Evolutionary conservation across 2,329 filamentous ascomycete species (phyloP), one percentile per base, ranked within the genome.

Genomic region (Dactylella cylindrospora): DNA sequence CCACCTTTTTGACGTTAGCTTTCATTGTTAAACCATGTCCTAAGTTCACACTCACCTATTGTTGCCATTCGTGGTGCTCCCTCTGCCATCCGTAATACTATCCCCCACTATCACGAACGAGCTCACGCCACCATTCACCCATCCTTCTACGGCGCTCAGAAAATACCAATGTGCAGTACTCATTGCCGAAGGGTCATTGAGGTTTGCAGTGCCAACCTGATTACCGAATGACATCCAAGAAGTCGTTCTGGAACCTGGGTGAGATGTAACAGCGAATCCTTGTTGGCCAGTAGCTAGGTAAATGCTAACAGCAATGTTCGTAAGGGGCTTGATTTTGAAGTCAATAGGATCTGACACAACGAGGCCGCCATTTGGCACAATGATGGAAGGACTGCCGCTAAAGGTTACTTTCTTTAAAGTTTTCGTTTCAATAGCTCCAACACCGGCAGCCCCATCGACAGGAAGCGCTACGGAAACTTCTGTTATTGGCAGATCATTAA

Each of bases 61-160:
- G 71, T 84, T 84, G 17, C 69, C 72, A 70, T 84, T 78, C 13
- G 78, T 80, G 23, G 78, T 79, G 55, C 77, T 81, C 35, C 80
- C 80, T 20, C 81, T 76, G 8, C 83, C 83, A 68, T 85, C 83
- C 2, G 82, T 84, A 68, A 85, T 83, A 67, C 78, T 82, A 70
- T 89, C 79, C 1, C 81, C 79, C 35, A 89, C 73, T 36, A 85
- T 76, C 9, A 78, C 72, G 31, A 84, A 72, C 2, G 76, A 74
- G 51, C 76, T 70, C 7, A 74, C 68, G 20, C 74, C 60, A 2
- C 65, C 70, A 0, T 79, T 76, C 0, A 76, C 70, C 72, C 75
- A 78, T n/a, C 76, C 80, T 69, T 84, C 80, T 6, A 85, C 70
- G 3, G 76, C 76, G 28, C 76, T 79, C 66, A 84, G 72, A 65